phyloP scores from a whole-genome alignment of 176 grass and related monocot species.

The Poa annua region DNA sequence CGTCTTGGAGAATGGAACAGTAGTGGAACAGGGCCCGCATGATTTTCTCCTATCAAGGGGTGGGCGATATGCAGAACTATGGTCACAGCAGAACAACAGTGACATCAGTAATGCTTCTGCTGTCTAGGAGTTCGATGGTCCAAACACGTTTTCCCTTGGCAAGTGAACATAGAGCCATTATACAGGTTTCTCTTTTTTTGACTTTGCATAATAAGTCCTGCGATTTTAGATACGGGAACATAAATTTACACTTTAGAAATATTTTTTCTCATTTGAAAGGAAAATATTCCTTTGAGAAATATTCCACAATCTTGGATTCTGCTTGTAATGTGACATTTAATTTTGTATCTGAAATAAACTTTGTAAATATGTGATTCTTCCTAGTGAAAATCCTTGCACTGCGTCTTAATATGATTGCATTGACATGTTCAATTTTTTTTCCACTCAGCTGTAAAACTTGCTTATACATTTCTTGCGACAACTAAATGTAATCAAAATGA shows the following conservation, averaged over 20 bases:
- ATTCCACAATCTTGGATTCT: not conserved
- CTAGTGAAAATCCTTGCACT: not conserved
- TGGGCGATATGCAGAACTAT: slow-evolving; percentile 79
- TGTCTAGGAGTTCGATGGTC: slow-evolving; percentile 57
- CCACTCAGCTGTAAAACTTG: not conserved
- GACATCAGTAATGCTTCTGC: slow-evolving; percentile 57
- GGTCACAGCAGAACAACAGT: slow-evolving; percentile 85
- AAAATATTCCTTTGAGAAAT: not conserved
- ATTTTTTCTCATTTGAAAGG: slow-evolving; percentile 1
- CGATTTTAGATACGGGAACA: slow-evolving; percentile 25
- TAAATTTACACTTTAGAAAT: slow-evolving; percentile 31
- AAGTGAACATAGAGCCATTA: slow-evolving; percentile 7
- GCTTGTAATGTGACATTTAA: slow-evolving; percentile 22
- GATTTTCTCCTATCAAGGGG: slow-evolving; percentile 65
- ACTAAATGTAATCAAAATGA: not conserved
- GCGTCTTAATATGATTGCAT: not conserved
- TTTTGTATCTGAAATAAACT: slow-evolving; percentile 16
- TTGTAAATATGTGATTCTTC: slow-evolving; percentile 32
- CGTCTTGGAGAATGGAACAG: slow-evolving; percentile 85
- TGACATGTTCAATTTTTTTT: not conserved
- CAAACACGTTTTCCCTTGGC: not conserved
- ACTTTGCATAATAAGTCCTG: slow-evolving; percentile 28
- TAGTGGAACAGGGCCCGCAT: slow-evolving; percentile 83
- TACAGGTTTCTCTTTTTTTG: slow-evolving; percentile 31
- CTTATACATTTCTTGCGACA: not conserved